Evolutionary conservation across 805 yeast genomes (phyloP).

Genomic region (Yamadazyma phyllophila): DNA sequence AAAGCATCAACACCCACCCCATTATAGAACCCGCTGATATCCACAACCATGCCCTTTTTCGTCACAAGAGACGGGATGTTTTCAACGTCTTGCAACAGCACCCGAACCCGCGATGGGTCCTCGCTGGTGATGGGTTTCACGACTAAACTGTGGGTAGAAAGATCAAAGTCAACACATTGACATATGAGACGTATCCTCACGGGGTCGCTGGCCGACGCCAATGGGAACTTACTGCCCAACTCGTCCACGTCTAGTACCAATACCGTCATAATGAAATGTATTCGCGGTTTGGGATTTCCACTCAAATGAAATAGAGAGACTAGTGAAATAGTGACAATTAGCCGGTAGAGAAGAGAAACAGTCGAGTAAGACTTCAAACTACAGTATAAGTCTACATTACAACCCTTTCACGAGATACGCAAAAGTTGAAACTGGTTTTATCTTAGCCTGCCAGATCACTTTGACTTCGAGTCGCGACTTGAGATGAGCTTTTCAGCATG

Average conservation of each 20-base stretch:
- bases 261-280: too few species aligned
- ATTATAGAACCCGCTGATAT: slow-evolving; percentile 29
- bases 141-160: slow-evolving; percentile 8
- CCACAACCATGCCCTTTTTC: slow-evolving; percentile 25
- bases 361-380: too few species aligned
- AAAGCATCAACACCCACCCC: slow-evolving; percentile 18
- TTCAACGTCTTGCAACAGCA: neutral
- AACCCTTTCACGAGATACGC: too few species aligned
- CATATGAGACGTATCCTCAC: slow-evolving; percentile 26
- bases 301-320: too few species aligned
- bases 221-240: slow-evolving; percentile 19
- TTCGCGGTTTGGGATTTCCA: too few species aligned
- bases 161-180: slow-evolving; percentile 21
- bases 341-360: too few species aligned
- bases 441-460: too few species aligned
- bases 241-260: slow-evolving; percentile 22
- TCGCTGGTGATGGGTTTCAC: neutral
- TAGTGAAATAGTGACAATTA: too few species aligned
- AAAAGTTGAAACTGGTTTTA: too few species aligned
- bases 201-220: slow-evolving; percentile 21
- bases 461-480: neutral
- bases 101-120: neutral
- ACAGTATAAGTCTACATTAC: too few species aligned
- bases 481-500: slow-evolving; percentile 22
- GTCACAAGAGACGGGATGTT: neutral